Conservation (phyloP, 352 stramenopile genomes). For the Chrysophaeum taylorii region DNA sequence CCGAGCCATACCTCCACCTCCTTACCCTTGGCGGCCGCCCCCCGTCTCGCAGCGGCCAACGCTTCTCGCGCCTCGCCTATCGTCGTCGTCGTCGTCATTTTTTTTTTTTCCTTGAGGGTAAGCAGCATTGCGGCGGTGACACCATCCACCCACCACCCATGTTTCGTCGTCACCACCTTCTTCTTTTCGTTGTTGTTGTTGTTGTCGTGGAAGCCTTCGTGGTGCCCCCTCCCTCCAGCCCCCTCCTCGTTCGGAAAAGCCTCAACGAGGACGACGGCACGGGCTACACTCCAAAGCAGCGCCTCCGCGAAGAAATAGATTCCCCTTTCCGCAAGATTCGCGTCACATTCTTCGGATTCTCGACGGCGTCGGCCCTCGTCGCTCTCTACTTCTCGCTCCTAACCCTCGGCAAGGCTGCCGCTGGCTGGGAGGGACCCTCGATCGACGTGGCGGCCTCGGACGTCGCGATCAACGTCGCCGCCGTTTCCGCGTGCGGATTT, state of each 20-base stretch:
- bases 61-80: neutral
- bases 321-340: conserved; percentile 50
- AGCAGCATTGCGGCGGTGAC: no score
- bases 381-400: conserved; percentile 46
- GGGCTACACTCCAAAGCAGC: conserved; percentile 51
- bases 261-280: no score
- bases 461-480: conserved; percentile 42
- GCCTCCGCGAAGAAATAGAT: conserved; percentile 49
- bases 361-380: conserved; percentile 32
- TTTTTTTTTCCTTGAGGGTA: no score
- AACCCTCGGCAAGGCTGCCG: conserved; percentile 35
- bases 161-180: no score
- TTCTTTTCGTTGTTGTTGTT: no score
- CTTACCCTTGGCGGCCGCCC: neutral
- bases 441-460: conserved; percentile 38
- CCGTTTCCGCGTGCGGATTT: conserved; percentile 32
- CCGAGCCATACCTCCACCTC: neutral
- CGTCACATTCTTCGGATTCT: conserved; percentile 42
- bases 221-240: no score
- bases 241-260: no score
- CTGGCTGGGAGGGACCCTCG: conserved; percentile 36
- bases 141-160: no score
- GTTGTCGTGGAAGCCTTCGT: no score
- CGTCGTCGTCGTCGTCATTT: no score
- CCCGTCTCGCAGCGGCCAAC: neutral